Evolutionary conservation across 495 filamentous ascomycete genomes (phyloP).

Genomic region (Barbatosphaeria neglecta): DNA sequence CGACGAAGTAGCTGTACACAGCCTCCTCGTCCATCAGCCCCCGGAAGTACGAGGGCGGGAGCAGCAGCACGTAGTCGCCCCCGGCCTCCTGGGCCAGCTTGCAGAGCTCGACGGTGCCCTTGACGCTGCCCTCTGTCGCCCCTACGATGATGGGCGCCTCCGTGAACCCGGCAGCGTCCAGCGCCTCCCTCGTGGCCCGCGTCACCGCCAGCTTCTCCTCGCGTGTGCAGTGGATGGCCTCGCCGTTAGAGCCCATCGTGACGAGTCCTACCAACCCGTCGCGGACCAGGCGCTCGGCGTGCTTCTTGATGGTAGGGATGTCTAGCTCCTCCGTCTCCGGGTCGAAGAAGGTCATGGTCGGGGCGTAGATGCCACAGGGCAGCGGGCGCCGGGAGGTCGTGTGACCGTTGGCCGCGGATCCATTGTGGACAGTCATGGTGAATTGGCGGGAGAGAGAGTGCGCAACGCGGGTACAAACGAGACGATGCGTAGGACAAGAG

Average conservation of each 20-base stretch:
- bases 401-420: constrained; percentile 22
- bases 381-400: constrained; percentile 46
- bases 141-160: constrained; percentile 73
- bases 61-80: constrained; percentile 65
- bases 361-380: constrained; percentile 76
- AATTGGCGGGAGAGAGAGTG: neutral
- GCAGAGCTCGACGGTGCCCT: constrained; percentile 63
- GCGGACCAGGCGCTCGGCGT: constrained; percentile 69
- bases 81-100: constrained; percentile 57
- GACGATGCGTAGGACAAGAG: neutral
- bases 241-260: constrained; percentile 83
- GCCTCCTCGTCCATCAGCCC: constrained; percentile 65
- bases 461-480: neutral
- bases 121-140: constrained; percentile 65
- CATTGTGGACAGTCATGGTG: constrained; percentile 28
- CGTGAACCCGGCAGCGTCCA: constrained; percentile 68
- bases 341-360: constrained; percentile 86
- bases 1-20: constrained; percentile 64
- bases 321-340: constrained; percentile 73
- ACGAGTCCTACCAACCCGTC: constrained; percentile 75
- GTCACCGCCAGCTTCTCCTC: constrained; percentile 68
- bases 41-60: constrained; percentile 79
- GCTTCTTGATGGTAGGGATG: constrained; percentile 62
- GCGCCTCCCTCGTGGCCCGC: constrained; percentile 65
- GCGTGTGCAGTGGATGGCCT: constrained; percentile 71